These are phyloP conservation scores for Volvariella surrecta DNA, from an alignment of 1,284 basidiomycete species.

Conservation along the genomic window DNA sequence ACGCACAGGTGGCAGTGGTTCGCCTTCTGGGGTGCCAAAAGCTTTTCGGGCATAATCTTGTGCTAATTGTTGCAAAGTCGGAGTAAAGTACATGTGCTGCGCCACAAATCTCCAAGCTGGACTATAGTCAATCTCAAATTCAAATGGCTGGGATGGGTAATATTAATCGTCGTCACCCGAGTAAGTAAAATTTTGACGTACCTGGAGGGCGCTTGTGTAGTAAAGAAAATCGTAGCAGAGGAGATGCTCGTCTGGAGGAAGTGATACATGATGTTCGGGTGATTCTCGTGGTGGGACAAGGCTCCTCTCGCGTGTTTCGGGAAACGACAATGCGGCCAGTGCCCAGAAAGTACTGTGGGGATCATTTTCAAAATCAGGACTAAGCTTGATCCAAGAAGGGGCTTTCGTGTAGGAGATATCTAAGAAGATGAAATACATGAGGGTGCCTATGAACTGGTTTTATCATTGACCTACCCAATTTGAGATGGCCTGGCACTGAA, in stretches of 20 bases:
- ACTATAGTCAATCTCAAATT: conserved; percentile 32
- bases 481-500: conserved; percentile 31
- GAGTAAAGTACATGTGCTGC: conserved; percentile 35
- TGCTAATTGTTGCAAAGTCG: conserved; percentile 22
- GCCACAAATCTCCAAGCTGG: conserved; percentile 47
- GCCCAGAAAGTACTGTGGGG: conserved; percentile 27
- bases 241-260: conserved; percentile 42
- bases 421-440: conserved; percentile 9
- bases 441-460: background rate
- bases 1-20: conserved; percentile 26
- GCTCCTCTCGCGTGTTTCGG: conserved; percentile 24
- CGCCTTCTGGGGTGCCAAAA: conserved; percentile 19
- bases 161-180: background rate
- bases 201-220: conserved; percentile 33
- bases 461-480: conserved; percentile 35
- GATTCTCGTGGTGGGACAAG: conserved; percentile 25
- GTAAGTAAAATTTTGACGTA: conserved; percentile 12
- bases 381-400: conserved; percentile 30
- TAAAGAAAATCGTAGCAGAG: conserved; percentile 46
- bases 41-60: conserved; percentile 27
- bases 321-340: conserved; percentile 30
- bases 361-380: conserved; percentile 30
- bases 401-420: conserved; percentile 32
- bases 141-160: conserved; percentile 21
- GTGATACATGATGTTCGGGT: conserved; percentile 20